phyloP scores from a whole-genome alignment of 129 eudicot species.

The Escallonia rubra region DNA sequence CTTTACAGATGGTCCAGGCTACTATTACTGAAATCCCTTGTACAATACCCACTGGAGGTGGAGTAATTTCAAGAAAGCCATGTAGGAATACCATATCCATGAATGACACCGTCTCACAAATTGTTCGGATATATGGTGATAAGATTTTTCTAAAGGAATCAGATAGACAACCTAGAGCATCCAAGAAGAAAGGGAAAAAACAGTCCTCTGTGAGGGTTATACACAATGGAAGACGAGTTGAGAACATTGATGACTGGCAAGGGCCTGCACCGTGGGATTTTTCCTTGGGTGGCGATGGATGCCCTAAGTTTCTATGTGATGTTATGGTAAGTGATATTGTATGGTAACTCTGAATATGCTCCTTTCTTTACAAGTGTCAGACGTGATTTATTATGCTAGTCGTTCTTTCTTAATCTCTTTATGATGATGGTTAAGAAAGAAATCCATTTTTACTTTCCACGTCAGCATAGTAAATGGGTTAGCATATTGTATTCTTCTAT shows the following conservation, averaged over 20 bases:
- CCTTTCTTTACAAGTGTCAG: not conserved
- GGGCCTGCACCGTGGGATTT: conserved; percentile 93
- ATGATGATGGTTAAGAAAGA: no score
- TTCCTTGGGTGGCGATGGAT: conserved; percentile 78
- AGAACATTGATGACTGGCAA: conserved; percentile 61
- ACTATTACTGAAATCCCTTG: conserved; percentile 29
- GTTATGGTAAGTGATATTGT: conserved; percentile 66
- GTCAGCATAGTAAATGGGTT: not conserved
- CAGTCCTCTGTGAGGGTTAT: conserved; percentile 28
- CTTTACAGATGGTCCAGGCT: conserved; percentile 51
- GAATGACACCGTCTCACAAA: conserved; percentile 45
- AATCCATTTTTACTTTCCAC: not conserved
- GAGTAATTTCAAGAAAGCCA: conserved; percentile 19
- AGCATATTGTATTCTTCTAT: not conserved
- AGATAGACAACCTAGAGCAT: conserved; percentile 60
- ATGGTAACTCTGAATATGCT: not conserved
- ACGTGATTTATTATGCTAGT: not conserved
- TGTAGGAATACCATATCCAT: conserved; percentile 21
- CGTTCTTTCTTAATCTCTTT: no score
- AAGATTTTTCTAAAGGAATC: conserved; percentile 61
- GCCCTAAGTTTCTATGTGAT: conserved; percentile 94
- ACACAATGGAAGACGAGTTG: conserved; percentile 26
- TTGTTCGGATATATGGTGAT: conserved; percentile 64
- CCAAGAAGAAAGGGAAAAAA: conserved; percentile 72
- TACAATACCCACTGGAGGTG: conserved; percentile 21